Conservation (phyloP, 2,329 filamentous ascomycete species). For the Fonsecaea nubica region DNA sequence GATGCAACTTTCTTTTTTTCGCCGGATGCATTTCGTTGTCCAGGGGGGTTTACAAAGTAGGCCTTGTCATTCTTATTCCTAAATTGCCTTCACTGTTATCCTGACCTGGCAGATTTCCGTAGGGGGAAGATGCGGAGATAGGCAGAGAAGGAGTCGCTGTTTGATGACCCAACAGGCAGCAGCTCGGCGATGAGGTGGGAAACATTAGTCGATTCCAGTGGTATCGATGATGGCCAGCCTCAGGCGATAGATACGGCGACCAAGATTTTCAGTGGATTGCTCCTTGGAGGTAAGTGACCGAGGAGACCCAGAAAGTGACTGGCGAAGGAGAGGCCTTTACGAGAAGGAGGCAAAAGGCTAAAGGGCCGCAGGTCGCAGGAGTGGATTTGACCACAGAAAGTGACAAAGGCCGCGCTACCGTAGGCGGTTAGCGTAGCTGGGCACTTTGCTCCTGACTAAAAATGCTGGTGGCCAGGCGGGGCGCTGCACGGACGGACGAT, state of each 20-base stretch:
- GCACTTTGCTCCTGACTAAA: conserved; percentile 24
- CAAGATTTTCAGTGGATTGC: conserved; percentile 5
- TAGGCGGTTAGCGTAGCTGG: neutral
- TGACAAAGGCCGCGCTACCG: conserved; percentile 1
- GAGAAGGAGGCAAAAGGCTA: conserved; percentile 2
- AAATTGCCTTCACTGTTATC: neutral
- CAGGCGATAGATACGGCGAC: neutral
- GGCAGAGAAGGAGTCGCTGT: neutral
- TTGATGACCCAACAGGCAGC: conserved; percentile 14
- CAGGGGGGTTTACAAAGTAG: neutral
- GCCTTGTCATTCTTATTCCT: neutral
- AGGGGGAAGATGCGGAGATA: neutral
- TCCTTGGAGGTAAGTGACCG: conserved; percentile 4
- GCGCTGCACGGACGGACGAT: neutral
- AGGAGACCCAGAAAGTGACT: conserved; percentile 5
- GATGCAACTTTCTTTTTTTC: conserved; percentile 69
- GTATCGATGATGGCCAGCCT: neutral
- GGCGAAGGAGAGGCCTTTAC: conserved; percentile 1
- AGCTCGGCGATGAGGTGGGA: conserved; percentile 1
- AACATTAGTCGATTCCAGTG: neutral
- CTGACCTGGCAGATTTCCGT: neutral
- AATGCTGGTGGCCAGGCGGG: conserved; percentile 1
- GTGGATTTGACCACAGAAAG: conserved; percentile 8
- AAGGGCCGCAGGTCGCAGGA: conserved; percentile 9
- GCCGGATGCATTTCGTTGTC: conserved; percentile 45